phyloP scores from a whole-genome alignment of 169 alveolate genomes.

The Babesia caballi region DNA sequence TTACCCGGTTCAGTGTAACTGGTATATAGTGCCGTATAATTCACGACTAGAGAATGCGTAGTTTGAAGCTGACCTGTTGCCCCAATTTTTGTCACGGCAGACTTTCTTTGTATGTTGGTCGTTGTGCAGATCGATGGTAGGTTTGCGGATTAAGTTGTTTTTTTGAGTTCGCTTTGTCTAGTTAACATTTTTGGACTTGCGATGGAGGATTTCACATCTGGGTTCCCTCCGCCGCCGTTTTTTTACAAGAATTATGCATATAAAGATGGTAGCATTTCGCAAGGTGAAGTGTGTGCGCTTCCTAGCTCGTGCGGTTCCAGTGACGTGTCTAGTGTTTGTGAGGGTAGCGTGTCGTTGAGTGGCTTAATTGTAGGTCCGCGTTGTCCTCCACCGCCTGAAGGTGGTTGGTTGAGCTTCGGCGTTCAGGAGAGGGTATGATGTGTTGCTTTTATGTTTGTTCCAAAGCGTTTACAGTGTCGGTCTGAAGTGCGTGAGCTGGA shows the following conservation, averaged over 20 bases:
- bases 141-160: too few species aligned
- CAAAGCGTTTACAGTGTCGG: not conserved
- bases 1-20: too few species aligned
- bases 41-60: too few species aligned
- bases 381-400: constrained; percentile 70
- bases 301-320: not conserved
- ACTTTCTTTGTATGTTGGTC: too few species aligned
- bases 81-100: too few species aligned
- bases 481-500: constrained; percentile 51
- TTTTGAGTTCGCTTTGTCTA: too few species aligned
- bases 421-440: constrained; percentile 47
- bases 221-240: constrained; percentile 77
- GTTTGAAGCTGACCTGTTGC: too few species aligned
- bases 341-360: not conserved
- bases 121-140: too few species aligned
- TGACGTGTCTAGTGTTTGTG: not conserved
- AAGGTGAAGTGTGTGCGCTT: not conserved
- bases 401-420: constrained; percentile 68
- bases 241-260: constrained; percentile 65
- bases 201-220: constrained; percentile 58
- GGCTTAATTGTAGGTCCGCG: constrained; percentile 31
- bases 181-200: too few species aligned
- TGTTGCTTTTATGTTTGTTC: not conserved
- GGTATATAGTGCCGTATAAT: too few species aligned
- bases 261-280: constrained; percentile 2